Percentiles rank a stretch among this genome's conserved stretches.
Evolutionary conservation across 2,329 filamentous ascomycete genomes (phyloP).

Genomic region (Xylariaceae sp.): DNA sequence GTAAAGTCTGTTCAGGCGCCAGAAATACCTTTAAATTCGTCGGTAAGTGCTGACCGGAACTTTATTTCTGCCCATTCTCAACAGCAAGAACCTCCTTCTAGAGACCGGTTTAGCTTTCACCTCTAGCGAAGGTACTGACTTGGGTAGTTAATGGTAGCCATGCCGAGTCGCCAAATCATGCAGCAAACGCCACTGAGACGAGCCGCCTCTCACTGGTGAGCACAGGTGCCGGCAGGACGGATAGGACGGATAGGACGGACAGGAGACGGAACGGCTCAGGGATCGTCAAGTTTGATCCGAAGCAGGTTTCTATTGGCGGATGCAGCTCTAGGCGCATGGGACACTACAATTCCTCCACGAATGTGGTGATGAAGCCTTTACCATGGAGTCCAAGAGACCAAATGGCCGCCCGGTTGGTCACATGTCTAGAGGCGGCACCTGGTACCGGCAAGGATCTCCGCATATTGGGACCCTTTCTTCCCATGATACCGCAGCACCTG

Average conservation of each 20-base stretch:
- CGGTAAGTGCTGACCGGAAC: constrained; percentile 10
- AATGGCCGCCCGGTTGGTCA: constrained; percentile 30
- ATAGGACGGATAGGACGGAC: background rate
- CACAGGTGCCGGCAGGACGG: background rate
- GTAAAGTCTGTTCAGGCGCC: constrained; percentile 39
- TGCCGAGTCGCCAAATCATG: constrained; percentile 26
- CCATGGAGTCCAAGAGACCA: constrained; percentile 31
- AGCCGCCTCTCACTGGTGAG: constrained; percentile 10
- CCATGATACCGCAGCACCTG: constrained; percentile 35
- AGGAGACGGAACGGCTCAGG: constrained; percentile 2
- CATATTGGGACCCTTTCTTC: constrained; percentile 38
- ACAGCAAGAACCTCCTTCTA: too few relatives aligned
- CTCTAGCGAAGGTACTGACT: constrained; percentile 9
- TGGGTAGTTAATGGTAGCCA: constrained; percentile 39
- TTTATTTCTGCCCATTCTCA: background rate
- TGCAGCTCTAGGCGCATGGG: constrained; percentile 30
- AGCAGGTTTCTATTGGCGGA: constrained; percentile 27
- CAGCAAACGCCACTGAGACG: background rate
- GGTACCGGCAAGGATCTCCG: constrained; percentile 37
- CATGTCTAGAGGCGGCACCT: constrained; percentile 33
- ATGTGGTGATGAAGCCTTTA: constrained; percentile 10
- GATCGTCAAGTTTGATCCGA: constrained; percentile 29
- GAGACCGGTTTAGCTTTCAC: background rate
- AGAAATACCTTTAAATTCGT: constrained; percentile 38
- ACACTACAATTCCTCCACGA: constrained; percentile 3